Evolutionary conservation across 176 grass and related monocot genomes (phyloP).

Genomic region (Juncus inflexus): DNA sequence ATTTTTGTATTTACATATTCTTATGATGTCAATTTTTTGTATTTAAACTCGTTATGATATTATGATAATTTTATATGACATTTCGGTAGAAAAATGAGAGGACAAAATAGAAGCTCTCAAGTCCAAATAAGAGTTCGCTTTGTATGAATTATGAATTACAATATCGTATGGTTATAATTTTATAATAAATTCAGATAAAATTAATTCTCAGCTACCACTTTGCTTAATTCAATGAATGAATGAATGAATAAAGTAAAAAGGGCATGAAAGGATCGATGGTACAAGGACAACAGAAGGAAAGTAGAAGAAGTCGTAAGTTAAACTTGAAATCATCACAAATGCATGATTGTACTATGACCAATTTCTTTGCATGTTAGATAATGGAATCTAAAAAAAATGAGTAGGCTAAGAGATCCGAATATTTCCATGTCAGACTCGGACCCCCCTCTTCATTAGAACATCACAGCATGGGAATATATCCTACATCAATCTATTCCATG

Average conservation of each 20-base stretch:
- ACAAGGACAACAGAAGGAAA: slow-evolving; percentile 17
- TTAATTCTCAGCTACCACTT: neutral
- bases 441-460: slow-evolving; percentile 10
- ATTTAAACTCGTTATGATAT: too few relatives aligned
- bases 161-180: too few relatives aligned
- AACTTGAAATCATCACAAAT: slow-evolving; percentile 18
- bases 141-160: too few relatives aligned
- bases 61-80: too few relatives aligned
- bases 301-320: slow-evolving; percentile 10
- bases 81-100: too few relatives aligned
- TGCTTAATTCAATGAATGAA: neutral
- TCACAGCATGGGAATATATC: neutral
- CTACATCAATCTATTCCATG: neutral
- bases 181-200: too few relatives aligned
- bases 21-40: too few relatives aligned
- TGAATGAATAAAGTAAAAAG: slow-evolving; percentile 1
- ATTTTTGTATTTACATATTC: too few relatives aligned
- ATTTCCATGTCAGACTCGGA: slow-evolving; percentile 13
- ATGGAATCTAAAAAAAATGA: slow-evolving; percentile 8
- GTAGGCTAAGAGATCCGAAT: slow-evolving; percentile 15
- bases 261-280: neutral
- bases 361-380: neutral
- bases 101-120: too few relatives aligned
- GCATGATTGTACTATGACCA: slow-evolving; percentile 22
- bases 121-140: too few relatives aligned